Evolutionary conservation across 805 yeast species (phyloP), one percentile per base, ranked within the genome.

Genomic region (Wickerhamomyces bovis): DNA sequence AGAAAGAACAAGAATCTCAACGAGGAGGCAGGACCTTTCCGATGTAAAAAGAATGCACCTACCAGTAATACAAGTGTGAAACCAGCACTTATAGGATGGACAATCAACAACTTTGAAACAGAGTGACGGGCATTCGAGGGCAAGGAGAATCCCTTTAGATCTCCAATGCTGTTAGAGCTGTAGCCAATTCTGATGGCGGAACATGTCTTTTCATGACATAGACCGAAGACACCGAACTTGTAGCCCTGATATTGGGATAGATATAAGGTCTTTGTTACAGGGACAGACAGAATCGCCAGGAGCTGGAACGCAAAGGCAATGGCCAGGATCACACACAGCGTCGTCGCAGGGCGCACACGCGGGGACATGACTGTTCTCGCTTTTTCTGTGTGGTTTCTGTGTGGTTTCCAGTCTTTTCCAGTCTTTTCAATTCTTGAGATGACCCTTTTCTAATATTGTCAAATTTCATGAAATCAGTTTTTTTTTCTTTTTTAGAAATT

Each of bases 141-240:
- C 33, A 81, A 60, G 5, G 75, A 60, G 52, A 76, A 72, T 22
- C 72, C 75, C 10, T 59, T 53, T 19, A 67, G 59, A 26, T 63
- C 67, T 12, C 61, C 56, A 6, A 67, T 50, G 23, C 70, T 65
- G 4, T 55, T 47, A 2, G 61, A 54, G 10, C 50, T 53, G 50
- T 76, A 76, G 0, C 84, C 84, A 4, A 79, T 64, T 4, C 70
- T 60, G 1, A 67, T 63, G 0, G 46, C 23, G 1, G 77, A 67
- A 55, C 83, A 78, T 1, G 53, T 53, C 4, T 58, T 58, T 7
- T 57, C 49, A 3, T 56, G 49, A 61, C 92, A 85, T 53, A 78
- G 72, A 2, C 92, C 92, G 64, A 82, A 82, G 1, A 84, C 86
- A 2, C 92, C 92, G 57, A 80, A 85, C 51, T 66, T 61, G 57